Percentiles rank a stretch among this genome's conserved stretches.
Conservation (phyloP, 306 rosid genomes). For the Citrullus colocynthis region DNA sequence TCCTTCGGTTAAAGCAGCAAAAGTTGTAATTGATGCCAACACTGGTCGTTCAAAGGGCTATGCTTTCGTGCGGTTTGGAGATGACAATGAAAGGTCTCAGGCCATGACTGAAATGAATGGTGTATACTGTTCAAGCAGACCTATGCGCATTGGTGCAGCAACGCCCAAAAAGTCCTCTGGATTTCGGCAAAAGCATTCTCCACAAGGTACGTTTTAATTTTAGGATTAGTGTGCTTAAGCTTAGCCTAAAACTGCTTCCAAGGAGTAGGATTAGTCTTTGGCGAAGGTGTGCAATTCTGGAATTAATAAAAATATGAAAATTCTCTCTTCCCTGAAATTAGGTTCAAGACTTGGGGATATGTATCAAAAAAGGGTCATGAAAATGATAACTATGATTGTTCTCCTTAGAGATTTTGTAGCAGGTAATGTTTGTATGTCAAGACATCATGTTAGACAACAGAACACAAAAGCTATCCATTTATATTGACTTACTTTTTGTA, state of each 20-base stretch:
- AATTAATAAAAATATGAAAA: background rate
- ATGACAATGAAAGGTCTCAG: conserved; percentile 67
- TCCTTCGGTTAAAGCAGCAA: conserved; percentile 87
- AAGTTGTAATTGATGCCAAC: conserved; percentile 91
- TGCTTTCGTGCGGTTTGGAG: conserved; percentile 95
- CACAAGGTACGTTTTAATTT: conserved; percentile 37
- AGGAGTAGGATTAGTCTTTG: background rate
- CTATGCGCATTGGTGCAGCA: conserved; percentile 30
- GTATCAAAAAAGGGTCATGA: background rate
- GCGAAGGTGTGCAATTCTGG: background rate
- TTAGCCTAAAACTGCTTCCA: background rate
- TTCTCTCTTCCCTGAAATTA: background rate
- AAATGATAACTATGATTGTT: background rate
- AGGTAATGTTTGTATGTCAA: background rate
- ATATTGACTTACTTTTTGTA: no score
- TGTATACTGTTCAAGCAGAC: conserved; percentile 75
- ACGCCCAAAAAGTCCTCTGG: conserved; percentile 77
- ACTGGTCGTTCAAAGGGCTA: conserved; percentile 96
- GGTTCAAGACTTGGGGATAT: background rate
- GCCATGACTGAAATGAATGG: conserved; percentile 92
- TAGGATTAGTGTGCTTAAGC: background rate
- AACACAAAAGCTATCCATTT: background rate
- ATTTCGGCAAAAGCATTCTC: conserved; percentile 40
- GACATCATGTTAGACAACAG: background rate
- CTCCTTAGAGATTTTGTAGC: background rate